phyloP scores from a whole-genome alignment of 345 rosid species.

The Anacardium occidentale region DNA sequence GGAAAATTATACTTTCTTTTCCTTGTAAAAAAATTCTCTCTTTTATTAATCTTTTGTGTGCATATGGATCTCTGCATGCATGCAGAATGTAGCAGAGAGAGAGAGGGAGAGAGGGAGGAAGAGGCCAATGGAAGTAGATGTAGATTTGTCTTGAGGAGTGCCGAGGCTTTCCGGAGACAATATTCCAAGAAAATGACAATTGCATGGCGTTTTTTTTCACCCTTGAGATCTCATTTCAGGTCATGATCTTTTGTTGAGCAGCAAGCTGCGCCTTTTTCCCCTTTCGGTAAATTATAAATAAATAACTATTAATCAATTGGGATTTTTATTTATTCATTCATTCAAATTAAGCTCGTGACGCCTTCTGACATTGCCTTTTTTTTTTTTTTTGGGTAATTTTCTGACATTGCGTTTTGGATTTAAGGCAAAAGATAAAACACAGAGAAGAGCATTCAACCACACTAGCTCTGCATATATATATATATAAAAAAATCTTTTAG shows the following conservation, averaged over 20 bases:
- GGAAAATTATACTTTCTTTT: too few species aligned
- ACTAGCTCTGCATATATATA: background rate
- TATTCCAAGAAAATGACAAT: conserved; percentile 15
- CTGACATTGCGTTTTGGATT: background rate
- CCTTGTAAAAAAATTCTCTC: too few species aligned
- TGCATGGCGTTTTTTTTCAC: background rate
- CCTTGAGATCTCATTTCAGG: conserved; percentile 10
- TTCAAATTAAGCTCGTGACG: conserved; percentile 19
- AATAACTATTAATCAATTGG: background rate
- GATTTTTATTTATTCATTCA: background rate
- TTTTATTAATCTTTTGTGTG: too few species aligned
- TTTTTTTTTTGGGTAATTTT: too few species aligned
- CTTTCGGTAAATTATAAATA: background rate
- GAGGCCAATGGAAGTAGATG: background rate
- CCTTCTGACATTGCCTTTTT: conserved; percentile 4
- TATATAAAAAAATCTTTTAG: background rate
- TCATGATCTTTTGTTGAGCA: background rate
- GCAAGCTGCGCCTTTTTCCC: background rate
- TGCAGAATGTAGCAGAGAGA: background rate
- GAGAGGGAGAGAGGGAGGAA: background rate
- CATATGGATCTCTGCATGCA: background rate
- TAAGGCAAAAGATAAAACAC: background rate
- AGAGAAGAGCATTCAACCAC: background rate
- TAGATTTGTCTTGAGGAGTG: conserved; percentile 10
- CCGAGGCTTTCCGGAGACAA: background rate